Conservation (phyloP, 495 filamentous ascomycete species). For the Talaromyces adpressus region DNA sequence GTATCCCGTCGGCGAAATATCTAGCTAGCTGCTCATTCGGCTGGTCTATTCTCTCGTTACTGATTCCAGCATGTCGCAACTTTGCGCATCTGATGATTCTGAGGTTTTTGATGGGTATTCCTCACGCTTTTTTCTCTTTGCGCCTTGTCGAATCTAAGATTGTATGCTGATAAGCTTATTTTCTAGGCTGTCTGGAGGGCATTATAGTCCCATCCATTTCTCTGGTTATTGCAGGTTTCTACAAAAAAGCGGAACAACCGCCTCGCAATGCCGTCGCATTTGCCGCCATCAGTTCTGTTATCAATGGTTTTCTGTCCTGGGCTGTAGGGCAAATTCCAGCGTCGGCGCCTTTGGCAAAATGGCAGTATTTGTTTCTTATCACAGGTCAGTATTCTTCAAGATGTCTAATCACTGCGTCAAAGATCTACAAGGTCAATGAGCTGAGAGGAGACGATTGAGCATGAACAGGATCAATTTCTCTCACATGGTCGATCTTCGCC, state of each 20-base stretch:
- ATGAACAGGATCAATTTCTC: slow-evolving; percentile 19
- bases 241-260: slow-evolving; percentile 20
- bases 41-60: slow-evolving; percentile 16
- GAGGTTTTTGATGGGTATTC: slow-evolving; percentile 17
- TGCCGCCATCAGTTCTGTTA: slow-evolving; percentile 29
- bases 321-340: slow-evolving; percentile 41
- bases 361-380: slow-evolving; percentile 43
- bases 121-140: not conserved
- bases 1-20: slow-evolving; percentile 40
- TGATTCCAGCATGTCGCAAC: slow-evolving; percentile 16
- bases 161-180: not conserved
- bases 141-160: not conserved
- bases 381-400: slow-evolving; percentile 11
- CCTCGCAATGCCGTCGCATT: slow-evolving; percentile 16
- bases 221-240: slow-evolving; percentile 25
- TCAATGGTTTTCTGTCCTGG: slow-evolving; percentile 46
- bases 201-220: slow-evolving; percentile 15
- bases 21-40: slow-evolving; percentile 16
- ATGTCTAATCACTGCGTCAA: not conserved
- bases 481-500: slow-evolving; percentile 23
- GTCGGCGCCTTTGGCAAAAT: slow-evolving; percentile 33
- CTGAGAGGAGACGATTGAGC: not conserved
- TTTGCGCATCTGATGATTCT: slow-evolving; percentile 22
- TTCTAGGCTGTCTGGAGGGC: slow-evolving; percentile 11
- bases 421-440: not conserved